phyloP scores from a whole-genome alignment of 202 grass and related monocot species.

The Panicum hallii region DNA sequence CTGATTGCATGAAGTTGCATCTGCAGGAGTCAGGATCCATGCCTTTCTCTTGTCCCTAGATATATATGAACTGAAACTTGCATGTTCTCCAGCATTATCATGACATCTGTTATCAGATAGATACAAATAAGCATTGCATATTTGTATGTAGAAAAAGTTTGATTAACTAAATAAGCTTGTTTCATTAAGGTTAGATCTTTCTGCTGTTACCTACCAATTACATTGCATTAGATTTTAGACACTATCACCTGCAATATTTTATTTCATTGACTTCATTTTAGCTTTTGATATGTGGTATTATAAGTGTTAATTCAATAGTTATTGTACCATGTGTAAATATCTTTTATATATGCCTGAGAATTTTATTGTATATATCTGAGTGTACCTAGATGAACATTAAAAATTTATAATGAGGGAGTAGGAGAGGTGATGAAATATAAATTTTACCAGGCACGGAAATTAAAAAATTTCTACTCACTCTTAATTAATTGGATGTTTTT shows the following conservation, averaged over 20 bases:
- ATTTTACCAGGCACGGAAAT: neutral
- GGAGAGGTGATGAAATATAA: neutral
- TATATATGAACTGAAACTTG: neutral
- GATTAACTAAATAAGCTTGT: neutral
- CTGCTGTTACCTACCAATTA: neutral
- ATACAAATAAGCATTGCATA: neutral
- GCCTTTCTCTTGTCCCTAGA: constrained; percentile 35
- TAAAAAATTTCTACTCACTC: neutral
- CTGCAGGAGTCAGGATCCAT: neutral
- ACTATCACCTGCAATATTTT: neutral
- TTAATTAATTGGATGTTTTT: neutral
- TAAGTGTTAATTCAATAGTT: neutral
- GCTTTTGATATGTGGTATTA: neutral
- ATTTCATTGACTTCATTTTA: neutral
- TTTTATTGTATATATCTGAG: neutral
- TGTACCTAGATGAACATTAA: neutral
- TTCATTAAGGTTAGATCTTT: neutral
- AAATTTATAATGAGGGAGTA: neutral
- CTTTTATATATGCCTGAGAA: neutral
- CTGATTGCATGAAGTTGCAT: constrained; percentile 45
- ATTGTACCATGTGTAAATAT: neutral
- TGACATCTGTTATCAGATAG: neutral
- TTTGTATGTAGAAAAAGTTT: neutral
- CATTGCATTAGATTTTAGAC: neutral
- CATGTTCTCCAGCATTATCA: neutral